Base-by-base conservation (phyloP, 768 basidiomycete species). In the Steccherinum ochraceum region DNA sequence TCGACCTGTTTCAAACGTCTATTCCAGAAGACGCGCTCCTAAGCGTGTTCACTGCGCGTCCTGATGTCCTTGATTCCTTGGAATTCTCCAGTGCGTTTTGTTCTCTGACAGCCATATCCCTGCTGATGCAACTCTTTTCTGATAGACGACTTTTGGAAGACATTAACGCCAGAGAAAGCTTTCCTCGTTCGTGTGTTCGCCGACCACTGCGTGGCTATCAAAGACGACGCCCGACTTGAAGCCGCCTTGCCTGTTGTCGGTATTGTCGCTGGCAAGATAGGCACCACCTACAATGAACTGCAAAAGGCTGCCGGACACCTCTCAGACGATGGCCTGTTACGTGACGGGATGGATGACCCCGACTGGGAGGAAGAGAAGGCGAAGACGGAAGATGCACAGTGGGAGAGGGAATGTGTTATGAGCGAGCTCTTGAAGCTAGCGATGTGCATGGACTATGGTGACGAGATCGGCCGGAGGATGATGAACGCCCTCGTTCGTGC, bases 391-490 rank as follows among this genome's bases (percentile, higher is more conserved):
- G 80, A 84, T 10, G 72, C 72, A 35, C 69, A 66, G 13, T 56
- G 71, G 3, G 74, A 79, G 23, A 74, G 71, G 27, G 83, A 85
- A 58, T 83, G 88, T 51, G 69, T 92, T 5, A 73, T 95, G n/a
- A 73, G 80, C 0, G 91, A 97, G 65, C 75, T 97, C 65, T 76
- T 96, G 20, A 78, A 76, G 57, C 69, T 95, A 24, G 89, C 89
- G 0, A 75, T 86, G 2, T 79, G 86, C 53, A 72, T 93, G 23
- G 94, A 97, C 65, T 97, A 94, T 59, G 79, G 84, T 0, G 95
- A 98, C 68, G 93, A 96, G 66, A 89, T 87, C 52, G 94, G 95
- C 3, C 70, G 92, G 52, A 70, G 92, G 52, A 88, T 87, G 67
- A 93, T 93, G 85, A 89, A 88, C 60, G 75, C 80, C 46, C 81